Evolutionary conservation across 306 rosid genomes (phyloP), one percentile per base, ranked within the genome.

Genomic region (Malus sylvestris): DNA sequence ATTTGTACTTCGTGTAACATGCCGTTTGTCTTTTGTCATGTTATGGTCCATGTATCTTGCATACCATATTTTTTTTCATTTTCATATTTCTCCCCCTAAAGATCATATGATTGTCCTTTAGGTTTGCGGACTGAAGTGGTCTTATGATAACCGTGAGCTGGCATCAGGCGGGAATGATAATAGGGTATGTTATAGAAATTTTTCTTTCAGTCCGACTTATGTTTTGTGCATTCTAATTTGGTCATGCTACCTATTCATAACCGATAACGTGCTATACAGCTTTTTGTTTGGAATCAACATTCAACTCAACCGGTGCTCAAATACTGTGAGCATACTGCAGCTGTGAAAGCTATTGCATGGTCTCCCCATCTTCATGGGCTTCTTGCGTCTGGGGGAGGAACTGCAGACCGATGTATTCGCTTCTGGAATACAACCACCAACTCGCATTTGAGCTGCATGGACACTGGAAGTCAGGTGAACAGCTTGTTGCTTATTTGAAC

Each of bases 331-430:
- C 98, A 96, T 81, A 92, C 99, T 57, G 99, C 99, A 29, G 99
- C 99, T 57, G 99, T 96, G 65, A 96, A 96, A 86, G 99, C 99
- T 70, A 96, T 96, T 85, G 99, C 98, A 67, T 96, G 99, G 99
- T 96, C 98, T 70, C 99, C 99, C 67, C 98, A 92, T 91, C 92
- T 91, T 80, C 99, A 96, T 79, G 99, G 99, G 76, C 99, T 96
- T 85, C 98, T 96, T 69, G 99, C 99, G 78, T 96, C 99, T 35
- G 99, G 98, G 27, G 99, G 99, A 75, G 99, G 99, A 81, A 96
- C 99, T 46, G 99, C 99, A 25, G 99, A 96, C 67, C 82, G 98
- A 62, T 92, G 97, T 78, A 96, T 96, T 79, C 97, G 96, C 58
- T 96, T 96, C 86, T 96, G 99, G 99, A 96, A 96, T 79, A 92